These are phyloP conservation scores for Rachicladosporium sp. DNA, from an alignment of 2,329 filamentous ascomycete species.

Conservation along the genomic window DNA sequence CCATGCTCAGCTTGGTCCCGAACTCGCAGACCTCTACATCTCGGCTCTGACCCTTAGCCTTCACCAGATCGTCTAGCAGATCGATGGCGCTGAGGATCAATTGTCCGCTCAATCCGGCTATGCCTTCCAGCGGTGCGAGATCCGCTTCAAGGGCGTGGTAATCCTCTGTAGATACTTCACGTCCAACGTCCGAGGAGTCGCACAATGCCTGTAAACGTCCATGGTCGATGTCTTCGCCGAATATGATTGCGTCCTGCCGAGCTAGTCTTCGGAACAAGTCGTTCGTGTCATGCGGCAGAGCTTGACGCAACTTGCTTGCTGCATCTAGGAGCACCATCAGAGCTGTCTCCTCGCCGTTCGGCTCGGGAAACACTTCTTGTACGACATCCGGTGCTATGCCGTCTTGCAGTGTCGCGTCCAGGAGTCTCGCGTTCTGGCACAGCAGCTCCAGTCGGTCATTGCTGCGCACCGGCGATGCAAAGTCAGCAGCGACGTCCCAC, in stretches of 20 bases:
- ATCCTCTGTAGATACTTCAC: constrained; percentile 71
- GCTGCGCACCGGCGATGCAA: constrained; percentile 63
- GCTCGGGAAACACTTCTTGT: constrained; percentile 5
- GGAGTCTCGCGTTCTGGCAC: constrained; percentile 46
- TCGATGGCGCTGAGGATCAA: constrained; percentile 29
- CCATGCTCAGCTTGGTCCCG: constrained; percentile 62
- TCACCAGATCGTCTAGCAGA: constrained; percentile 37
- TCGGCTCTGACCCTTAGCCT: constrained; percentile 21
- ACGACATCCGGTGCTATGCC: constrained; percentile 5
- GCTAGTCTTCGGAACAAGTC: constrained; percentile 32
- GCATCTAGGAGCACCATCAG: constrained; percentile 10
- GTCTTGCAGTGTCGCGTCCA: constrained; percentile 3
- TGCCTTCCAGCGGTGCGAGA: constrained; percentile 53
- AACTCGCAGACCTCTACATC: constrained; percentile 47
- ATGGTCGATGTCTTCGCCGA: constrained; percentile 15
- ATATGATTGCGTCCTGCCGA: constrained; percentile 1
- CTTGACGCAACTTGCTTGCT: constrained; percentile 12
- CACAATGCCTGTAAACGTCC: constrained; percentile 70
- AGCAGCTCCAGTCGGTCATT: constrained; percentile 59
- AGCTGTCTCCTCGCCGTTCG: constrained; percentile 6
- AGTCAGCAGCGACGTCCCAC: constrained; percentile 77
- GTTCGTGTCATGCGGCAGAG: constrained; percentile 12
- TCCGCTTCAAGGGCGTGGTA: constrained; percentile 56
- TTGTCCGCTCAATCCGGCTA: constrained; percentile 30
- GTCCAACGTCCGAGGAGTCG: constrained; percentile 64